A percentile compares a stretch with the other conserved stretches of the same genome.
These are phyloP conservation scores for Parietichytrium sp. DNA, from an alignment of 108 stramenopile genomes.

Conservation along the genomic window DNA sequence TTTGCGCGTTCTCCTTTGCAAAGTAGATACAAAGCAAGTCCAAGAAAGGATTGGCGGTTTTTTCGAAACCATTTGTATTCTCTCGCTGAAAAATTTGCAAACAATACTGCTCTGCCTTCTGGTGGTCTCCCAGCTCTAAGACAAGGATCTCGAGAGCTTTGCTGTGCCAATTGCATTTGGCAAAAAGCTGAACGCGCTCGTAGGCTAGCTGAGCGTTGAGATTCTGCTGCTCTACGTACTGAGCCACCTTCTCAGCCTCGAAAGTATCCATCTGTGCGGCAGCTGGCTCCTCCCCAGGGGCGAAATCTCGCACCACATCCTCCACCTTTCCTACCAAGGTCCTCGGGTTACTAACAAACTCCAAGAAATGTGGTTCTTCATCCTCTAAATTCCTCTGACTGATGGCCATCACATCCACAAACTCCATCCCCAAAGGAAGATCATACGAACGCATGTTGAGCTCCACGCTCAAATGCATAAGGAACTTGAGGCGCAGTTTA, in stretches of 20 bases:
- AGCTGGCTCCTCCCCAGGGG: slow-evolving; percentile 5
- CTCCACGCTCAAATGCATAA: neutral
- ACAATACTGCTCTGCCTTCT: neutral
- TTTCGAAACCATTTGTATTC: no score
- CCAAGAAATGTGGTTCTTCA: neutral
- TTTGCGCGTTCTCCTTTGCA: neutral
- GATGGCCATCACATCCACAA: neutral
- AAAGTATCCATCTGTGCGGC: neutral
- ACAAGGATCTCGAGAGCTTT: neutral
- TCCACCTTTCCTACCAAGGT: no score
- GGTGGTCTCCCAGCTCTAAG: neutral
- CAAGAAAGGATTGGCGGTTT: slow-evolving; percentile 27
- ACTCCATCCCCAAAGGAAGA: neutral
- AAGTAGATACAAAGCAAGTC: slow-evolving; percentile 8
- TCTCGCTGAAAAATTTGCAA: neutral
- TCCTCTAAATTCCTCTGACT: neutral
- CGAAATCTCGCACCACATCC: no score
- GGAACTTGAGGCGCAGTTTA: neutral
- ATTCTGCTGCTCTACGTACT: neutral
- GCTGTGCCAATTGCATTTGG: slow-evolving; percentile 23
- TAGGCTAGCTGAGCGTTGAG: neutral
- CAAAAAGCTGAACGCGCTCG: neutral
- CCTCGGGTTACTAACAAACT: neutral
- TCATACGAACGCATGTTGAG: neutral
- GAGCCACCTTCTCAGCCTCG: neutral